phyloP scores from a whole-genome alignment of 805 yeast genomes.

The Hemisphaericaspora nanyangensis region DNA sequence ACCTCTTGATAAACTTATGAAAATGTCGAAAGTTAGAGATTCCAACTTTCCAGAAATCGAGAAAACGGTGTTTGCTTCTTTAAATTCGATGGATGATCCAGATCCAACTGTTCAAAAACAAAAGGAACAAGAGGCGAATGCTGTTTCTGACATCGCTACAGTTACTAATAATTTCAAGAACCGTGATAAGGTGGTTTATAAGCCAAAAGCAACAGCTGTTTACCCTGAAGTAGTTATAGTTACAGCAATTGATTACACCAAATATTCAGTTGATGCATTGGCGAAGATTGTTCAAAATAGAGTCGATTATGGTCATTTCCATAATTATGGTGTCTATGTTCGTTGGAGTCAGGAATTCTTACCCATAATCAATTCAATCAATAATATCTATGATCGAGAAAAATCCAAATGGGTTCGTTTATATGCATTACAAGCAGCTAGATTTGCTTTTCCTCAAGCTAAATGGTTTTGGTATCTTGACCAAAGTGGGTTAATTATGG shows the following conservation, averaged over 20 bases:
- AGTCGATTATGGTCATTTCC: conserved; percentile 79
- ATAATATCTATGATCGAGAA: conserved; percentile 39
- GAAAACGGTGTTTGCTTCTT: conserved; percentile 30
- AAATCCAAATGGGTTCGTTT: conserved; percentile 61
- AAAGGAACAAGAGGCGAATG: conserved; percentile 47
- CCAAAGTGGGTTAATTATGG: conserved; percentile 73
- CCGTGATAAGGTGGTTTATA: conserved; percentile 58
- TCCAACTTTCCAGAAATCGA: conserved; percentile 38
- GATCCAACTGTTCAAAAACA: conserved; percentile 28
- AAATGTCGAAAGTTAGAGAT: conserved; percentile 44
- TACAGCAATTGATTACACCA: conserved; percentile 72
- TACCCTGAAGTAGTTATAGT: conserved; percentile 73
- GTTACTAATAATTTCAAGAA: conserved; percentile 59
- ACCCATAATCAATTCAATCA: conserved; percentile 48
- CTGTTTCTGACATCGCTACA: conserved; percentile 35
- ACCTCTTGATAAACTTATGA: conserved; percentile 49
- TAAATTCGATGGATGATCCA: conserved; percentile 43
- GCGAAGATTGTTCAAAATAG: conserved; percentile 78
- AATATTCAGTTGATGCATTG: conserved; percentile 54
- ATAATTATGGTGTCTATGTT: conserved; percentile 77
- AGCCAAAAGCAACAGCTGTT: conserved; percentile 30
- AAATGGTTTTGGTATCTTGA: conserved; percentile 88
- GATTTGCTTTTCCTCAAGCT: conserved; percentile 89
- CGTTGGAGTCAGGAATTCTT: conserved; percentile 83
- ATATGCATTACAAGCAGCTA: conserved; percentile 75